A percentile compares a stretch with the other conserved stretches of the same genome.
Evolutionary conservation across 805 yeast species (phyloP).

Genomic region (Candida wancherniae): DNA sequence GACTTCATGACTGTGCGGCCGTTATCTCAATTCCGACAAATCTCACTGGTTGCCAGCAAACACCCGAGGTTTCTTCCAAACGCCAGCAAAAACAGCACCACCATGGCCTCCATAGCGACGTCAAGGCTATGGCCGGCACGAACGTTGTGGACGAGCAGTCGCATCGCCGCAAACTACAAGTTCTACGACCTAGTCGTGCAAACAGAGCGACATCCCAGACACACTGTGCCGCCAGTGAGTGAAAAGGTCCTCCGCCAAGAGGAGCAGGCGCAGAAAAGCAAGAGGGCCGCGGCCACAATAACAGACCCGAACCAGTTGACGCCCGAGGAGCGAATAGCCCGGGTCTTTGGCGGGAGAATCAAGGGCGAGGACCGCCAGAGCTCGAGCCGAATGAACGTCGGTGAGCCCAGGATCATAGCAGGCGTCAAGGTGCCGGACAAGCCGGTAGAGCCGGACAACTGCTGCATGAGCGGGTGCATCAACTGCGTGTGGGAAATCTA

Average conservation of each 20-base stretch:
- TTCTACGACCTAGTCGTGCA: constrained; percentile 35
- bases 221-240: constrained; percentile 9
- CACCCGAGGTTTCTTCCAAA: too few relatives aligned
- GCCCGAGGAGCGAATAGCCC: constrained; percentile 44
- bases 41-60: too few relatives aligned
- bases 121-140: too few relatives aligned
- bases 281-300: too few relatives aligned
- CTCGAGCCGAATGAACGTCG: constrained; percentile 33
- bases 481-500: constrained; percentile 96
- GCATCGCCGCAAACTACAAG: constrained; percentile 22
- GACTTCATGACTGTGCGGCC: too few relatives aligned
- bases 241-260: neutral
- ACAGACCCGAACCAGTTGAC: constrained; percentile 14
- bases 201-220: constrained; percentile 30
- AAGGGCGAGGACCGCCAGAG: constrained; percentile 46
- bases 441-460: constrained; percentile 89
- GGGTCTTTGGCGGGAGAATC: constrained; percentile 53
- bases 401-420: constrained; percentile 33
- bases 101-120: too few relatives aligned
- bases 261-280: constrained; percentile 2
- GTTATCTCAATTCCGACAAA: too few relatives aligned
- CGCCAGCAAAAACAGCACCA: too few relatives aligned
- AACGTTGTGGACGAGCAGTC: too few relatives aligned
- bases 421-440: constrained; percentile 78
- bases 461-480: constrained; percentile 96